A percentile compares a stretch with the other conserved stretches of the same genome.
Conservation (phyloP, 2,329 filamentous ascomycete species). For the Botryotinia narcissicola region DNA sequence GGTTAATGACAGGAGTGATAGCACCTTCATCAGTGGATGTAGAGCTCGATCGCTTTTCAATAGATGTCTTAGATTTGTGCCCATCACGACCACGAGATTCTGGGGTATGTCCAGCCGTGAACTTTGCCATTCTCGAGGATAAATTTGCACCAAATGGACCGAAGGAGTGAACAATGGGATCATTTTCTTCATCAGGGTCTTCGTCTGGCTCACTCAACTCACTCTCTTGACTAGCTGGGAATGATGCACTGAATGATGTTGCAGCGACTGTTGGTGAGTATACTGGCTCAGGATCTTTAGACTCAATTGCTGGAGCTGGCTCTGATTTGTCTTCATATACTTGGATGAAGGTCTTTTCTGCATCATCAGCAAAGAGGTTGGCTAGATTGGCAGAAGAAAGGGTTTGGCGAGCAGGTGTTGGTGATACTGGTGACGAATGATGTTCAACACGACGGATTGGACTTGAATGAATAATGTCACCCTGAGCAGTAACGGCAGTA, state of each 20-base stretch:
- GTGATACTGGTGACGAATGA: conserved; percentile 76
- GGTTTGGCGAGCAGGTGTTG: conserved; percentile 47
- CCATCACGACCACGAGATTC: conserved; percentile 39
- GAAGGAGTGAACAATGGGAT: conserved; percentile 88
- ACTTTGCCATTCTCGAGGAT: conserved; percentile 75
- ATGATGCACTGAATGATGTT: conserved; percentile 29
- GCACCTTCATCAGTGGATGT: conserved; percentile 43
- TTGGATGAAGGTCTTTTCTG: conserved; percentile 51
- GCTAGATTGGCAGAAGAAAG: conserved; percentile 28
- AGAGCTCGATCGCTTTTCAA: conserved; percentile 31
- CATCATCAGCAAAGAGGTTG: conserved; percentile 43
- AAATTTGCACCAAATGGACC: conserved; percentile 86
- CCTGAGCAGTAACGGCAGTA: conserved; percentile 37
- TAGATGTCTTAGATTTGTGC: conserved; percentile 26
- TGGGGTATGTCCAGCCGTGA: conserved; percentile 65
- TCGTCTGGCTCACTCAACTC: conserved; percentile 57
- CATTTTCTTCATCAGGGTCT: conserved; percentile 89
- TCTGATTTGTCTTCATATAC: conserved; percentile 70
- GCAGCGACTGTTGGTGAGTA: conserved; percentile 33
- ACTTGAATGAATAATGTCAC: conserved; percentile 55
- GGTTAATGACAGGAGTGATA: conserved; percentile 62
- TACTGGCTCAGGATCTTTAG: conserved; percentile 25
- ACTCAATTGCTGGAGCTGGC: conserved; percentile 45
- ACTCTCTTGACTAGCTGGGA: conserved; percentile 44
- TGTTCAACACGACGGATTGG: conserved; percentile 54